Percentiles rank a stretch among this genome's conserved stretches.
Conservation (phyloP, 1,284 basidiomycete species). For the Boletus hoseneyae region DNA sequence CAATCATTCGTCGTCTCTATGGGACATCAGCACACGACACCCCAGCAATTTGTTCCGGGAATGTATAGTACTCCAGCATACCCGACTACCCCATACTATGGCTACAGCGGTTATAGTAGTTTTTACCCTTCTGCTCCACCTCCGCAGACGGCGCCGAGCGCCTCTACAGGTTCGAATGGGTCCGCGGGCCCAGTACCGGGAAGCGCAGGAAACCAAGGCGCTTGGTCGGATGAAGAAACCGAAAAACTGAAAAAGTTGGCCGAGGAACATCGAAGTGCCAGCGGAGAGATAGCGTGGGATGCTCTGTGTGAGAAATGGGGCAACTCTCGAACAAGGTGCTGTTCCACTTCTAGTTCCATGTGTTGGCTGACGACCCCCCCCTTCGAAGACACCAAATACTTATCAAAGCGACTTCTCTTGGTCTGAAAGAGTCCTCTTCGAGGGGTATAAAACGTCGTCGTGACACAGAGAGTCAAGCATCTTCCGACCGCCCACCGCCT, state of each 20-base stretch:
- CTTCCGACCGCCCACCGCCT: constrained; percentile 29
- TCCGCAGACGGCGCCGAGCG: constrained; percentile 27
- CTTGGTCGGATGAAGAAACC: constrained; percentile 74
- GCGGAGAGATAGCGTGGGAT: constrained; percentile 71
- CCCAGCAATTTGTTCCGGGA: constrained; percentile 39
- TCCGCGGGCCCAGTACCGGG: constrained; percentile 27
- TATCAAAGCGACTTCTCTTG: constrained; percentile 70
- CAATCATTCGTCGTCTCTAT: constrained; percentile 68
- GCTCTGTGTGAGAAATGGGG: constrained; percentile 71
- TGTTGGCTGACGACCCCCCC: constrained; percentile 11
- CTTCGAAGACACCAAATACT: constrained; percentile 66
- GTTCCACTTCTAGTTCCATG: constrained; percentile 1
- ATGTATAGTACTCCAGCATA: constrained; percentile 46
- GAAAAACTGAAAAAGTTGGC: constrained; percentile 62
- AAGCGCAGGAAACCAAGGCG: constrained; percentile 55
- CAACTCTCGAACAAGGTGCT: constrained; percentile 61
- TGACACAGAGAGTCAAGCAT: constrained; percentile 40
- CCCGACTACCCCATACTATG: constrained; percentile 58
- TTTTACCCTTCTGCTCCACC: constrained; percentile 35
- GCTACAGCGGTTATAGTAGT: constrained; percentile 34
- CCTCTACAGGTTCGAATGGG: constrained; percentile 24
- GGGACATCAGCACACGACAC: constrained; percentile 37
- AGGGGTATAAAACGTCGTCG: constrained; percentile 61
- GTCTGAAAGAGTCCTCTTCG: constrained; percentile 68
- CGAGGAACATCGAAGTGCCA: constrained; percentile 54